These are phyloP conservation scores for Elaeis oleifera DNA, from an alignment of 202 grass and related monocot species.

Conservation along the genomic window DNA sequence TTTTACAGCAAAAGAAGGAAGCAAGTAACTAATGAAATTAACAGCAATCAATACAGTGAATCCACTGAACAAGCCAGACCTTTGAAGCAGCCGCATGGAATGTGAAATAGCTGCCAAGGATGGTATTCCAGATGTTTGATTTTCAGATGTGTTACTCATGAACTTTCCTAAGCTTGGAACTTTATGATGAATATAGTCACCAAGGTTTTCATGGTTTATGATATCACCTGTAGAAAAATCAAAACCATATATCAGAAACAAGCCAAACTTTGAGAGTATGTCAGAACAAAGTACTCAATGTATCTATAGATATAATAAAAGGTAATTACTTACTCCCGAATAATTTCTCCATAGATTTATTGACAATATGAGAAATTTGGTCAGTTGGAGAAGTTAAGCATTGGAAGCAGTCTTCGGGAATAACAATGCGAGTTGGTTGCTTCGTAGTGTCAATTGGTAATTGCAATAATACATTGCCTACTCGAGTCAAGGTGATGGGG, in stretches of 20 bases:
- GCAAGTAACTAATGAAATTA: background rate
- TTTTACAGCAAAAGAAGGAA: background rate
- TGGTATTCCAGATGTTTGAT: conserved; percentile 37
- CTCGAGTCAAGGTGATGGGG: conserved; percentile 38
- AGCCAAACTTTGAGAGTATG: no score
- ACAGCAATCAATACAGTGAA: conserved; percentile 9
- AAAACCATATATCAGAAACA: background rate
- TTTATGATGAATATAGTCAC: conserved; percentile 48
- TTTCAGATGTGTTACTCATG: conserved; percentile 34
- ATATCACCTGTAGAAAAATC: conserved; percentile 31
- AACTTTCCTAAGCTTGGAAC: conserved; percentile 60
- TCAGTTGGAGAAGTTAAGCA: conserved; percentile 47
- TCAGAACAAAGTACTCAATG: no score
- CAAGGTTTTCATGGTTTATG: conserved; percentile 54
- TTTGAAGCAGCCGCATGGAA: conserved; percentile 64
- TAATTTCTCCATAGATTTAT: conserved; percentile 36
- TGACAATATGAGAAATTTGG: conserved; percentile 53
- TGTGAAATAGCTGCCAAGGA: conserved; percentile 65
- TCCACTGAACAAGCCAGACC: conserved; percentile 23
- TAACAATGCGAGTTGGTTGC: conserved; percentile 31
- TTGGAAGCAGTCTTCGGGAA: conserved; percentile 75
- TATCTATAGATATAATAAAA: no score
- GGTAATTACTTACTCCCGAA: conserved; percentile 43
- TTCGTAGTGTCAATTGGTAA: conserved; percentile 26
- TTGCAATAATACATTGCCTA: conserved; percentile 42